Base-by-base conservation (phyloP, 78 protist genomes). In the Planoprotostelium fungivorum region DNA sequence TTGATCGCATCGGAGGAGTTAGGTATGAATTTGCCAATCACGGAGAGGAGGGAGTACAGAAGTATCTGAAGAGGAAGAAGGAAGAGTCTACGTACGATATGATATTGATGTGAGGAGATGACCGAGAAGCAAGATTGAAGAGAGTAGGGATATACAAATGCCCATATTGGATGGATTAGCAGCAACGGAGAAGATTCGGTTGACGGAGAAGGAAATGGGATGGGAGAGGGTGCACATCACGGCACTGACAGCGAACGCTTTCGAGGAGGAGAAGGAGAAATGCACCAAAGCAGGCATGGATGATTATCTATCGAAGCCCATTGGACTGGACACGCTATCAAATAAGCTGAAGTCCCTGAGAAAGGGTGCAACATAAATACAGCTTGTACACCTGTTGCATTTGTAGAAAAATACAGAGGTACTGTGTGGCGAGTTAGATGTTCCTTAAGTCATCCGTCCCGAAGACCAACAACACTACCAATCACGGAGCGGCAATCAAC, bases 211-310 rank as follows among this genome's bases (percentile, higher is more conserved):
- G 16, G 73, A 5, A 51, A 51, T 25, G 31, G 73, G 73, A 5
- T 51, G 73, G 73, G 73, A 25, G 73, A 51, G 73, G 5, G 73
- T 51, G 73, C 96, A 91, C 37, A 94, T 94, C 85, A 89, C 90
- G 85, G 96, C 96, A 29, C 89, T 94, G 96, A 91, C 96, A 1
- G 96, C 96, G 29, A 91, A 94, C 63, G 96, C 96, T 29, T 83
- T 94, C 0, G 91, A 87, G 25, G 90, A 83, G 73, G 96, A 94
- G 36, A 90, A 83, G 86, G 94, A 91, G 0, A 90, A 90, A 86
- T 90, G 94, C 87, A 23, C 90, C 0, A 73, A 90, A 10, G 93
- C 96, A 25, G 96, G 96, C 29, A 94, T 94, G 96, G 92, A 94
- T 86, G 96, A 94, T 63, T 94, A 91, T 38, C 85, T 94, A 34